Evolutionary conservation across 768 basidiomycete genomes (phyloP).

Genomic region (Polyporus arcularius): DNA sequence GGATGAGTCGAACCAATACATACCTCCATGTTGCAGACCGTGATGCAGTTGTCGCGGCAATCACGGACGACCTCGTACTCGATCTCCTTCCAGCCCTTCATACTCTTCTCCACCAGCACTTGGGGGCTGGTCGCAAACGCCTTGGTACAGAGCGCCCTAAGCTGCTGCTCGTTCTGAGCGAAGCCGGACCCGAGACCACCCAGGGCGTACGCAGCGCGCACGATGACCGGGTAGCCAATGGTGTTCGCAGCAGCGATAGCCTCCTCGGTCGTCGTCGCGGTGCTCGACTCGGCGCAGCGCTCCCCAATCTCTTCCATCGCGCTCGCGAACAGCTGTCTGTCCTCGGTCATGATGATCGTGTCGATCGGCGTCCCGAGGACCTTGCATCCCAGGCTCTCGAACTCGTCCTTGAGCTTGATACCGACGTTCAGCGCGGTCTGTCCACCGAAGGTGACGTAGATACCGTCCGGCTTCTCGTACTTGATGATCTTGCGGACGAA

Average conservation of each 20-base stretch:
- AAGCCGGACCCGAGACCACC: constrained; percentile 96
- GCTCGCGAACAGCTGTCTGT: constrained; percentile 88
- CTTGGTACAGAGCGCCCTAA: constrained; percentile 85
- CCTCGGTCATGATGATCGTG: constrained; percentile 97
- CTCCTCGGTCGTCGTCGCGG: constrained; percentile 85
- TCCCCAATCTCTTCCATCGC: constrained; percentile 97
- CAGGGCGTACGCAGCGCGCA: constrained; percentile 94
- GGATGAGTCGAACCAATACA: constrained; percentile 27
- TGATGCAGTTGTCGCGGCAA: constrained; percentile 97
- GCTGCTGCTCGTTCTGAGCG: constrained; percentile 90
- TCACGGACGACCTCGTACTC: constrained; percentile 99
- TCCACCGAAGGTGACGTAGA: constrained; percentile 98
- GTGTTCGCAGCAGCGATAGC: constrained; percentile 76
- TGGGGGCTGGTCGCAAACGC: constrained; percentile 98
- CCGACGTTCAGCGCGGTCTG: constrained; percentile 97
- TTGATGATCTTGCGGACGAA: constrained; percentile 98
- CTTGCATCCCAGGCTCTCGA: constrained; percentile 82
- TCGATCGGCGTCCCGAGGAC: constrained; percentile 97
- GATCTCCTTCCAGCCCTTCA: constrained; percentile 99
- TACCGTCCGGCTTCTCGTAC: constrained; percentile 98
- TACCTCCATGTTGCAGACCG: constrained; percentile 99
- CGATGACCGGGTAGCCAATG: constrained; percentile 95
- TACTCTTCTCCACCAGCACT: constrained; percentile 97
- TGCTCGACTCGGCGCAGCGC: constrained; percentile 87
- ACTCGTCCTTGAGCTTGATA: constrained; percentile 97